Percentiles rank a stretch among this genome's conserved stretches.
phyloP scores from a whole-genome alignment of 352 stramenopile species.

The Globisporangium heterothallicum region DNA sequence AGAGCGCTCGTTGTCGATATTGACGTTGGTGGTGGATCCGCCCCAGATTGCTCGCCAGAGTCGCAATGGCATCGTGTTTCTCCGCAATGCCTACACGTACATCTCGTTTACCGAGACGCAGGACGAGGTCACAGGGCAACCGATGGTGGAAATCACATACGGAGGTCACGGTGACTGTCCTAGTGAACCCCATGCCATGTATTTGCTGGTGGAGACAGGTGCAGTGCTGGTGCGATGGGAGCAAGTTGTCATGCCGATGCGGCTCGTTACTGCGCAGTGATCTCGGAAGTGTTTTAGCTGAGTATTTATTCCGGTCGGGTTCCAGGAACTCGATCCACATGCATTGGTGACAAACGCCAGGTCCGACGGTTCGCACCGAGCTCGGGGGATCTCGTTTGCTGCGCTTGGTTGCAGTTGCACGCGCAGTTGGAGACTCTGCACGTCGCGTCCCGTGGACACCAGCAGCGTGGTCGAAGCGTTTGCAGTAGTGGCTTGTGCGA shows the following conservation, averaged over 20 bases:
- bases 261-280: conserved; percentile 21
- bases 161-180: conserved; percentile 29
- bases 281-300: not conserved
- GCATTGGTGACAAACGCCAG: too few relatives aligned
- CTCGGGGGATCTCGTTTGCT: not conserved
- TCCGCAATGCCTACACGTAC: conserved; percentile 37
- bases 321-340: not conserved
- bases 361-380: too few relatives aligned
- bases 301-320: not conserved
- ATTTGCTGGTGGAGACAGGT: conserved; percentile 33
- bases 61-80: conserved; percentile 28
- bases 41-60: conserved; percentile 23
- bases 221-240: conserved; percentile 40
- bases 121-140: not conserved
- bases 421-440: not conserved
- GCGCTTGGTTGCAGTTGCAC: not conserved
- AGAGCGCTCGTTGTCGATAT: conserved; percentile 21
- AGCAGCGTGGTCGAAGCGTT: too few relatives aligned
- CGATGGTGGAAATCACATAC: conserved; percentile 40
- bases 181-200: conserved; percentile 30
- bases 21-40: conserved; percentile 26
- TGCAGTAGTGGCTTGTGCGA: too few relatives aligned
- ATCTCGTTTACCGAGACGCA: conserved; percentile 25
- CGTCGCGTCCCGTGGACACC: not conserved
- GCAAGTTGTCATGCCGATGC: conserved; percentile 27